Percentiles rank a stretch among this genome's conserved stretches.
Conservation (phyloP, 805 yeast species). For the Saturnispora halmiae region DNA sequence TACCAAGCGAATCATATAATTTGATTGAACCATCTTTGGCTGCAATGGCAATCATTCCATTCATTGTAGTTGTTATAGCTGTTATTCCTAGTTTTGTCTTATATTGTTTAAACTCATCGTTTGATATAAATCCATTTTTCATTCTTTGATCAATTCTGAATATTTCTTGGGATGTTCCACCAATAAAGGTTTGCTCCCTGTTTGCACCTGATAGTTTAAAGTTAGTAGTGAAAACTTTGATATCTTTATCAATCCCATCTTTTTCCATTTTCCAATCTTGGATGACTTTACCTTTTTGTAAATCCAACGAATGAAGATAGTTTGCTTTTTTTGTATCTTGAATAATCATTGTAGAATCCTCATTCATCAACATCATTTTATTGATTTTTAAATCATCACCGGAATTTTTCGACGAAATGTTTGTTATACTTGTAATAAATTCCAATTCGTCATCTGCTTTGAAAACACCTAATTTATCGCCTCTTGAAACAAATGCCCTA, state of each 20-base stretch:
- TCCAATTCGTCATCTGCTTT: slow-evolving; percentile 49
- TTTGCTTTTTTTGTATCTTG: slow-evolving; percentile 41
- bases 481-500: slow-evolving; percentile 72
- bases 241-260: slow-evolving; percentile 28
- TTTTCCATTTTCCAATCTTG: slow-evolving; percentile 68
- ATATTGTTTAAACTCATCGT: slow-evolving; percentile 44
- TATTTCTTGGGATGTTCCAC: slow-evolving; percentile 54
- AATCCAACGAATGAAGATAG: slow-evolving; percentile 63
- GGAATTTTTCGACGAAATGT: slow-evolving; percentile 45
- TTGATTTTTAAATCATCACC: slow-evolving; percentile 38
- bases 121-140: slow-evolving; percentile 47
- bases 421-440: slow-evolving; percentile 59
- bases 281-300: slow-evolving; percentile 70
- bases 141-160: slow-evolving; percentile 79
- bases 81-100: slow-evolving; percentile 47
- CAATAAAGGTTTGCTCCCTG: slow-evolving; percentile 64
- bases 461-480: slow-evolving; percentile 73
- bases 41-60: slow-evolving; percentile 71
- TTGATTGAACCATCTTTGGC: slow-evolving; percentile 68
- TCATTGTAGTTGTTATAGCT: slow-evolving; percentile 59
- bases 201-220: slow-evolving; percentile 66
- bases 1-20: slow-evolving; percentile 63
- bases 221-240: slow-evolving; percentile 59
- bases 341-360: slow-evolving; percentile 60
- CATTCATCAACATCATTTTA: slow-evolving; percentile 67